Base-by-base conservation (phyloP, 1,284 basidiomycete genomes). In the Cryptococcus hybrid region DNA sequence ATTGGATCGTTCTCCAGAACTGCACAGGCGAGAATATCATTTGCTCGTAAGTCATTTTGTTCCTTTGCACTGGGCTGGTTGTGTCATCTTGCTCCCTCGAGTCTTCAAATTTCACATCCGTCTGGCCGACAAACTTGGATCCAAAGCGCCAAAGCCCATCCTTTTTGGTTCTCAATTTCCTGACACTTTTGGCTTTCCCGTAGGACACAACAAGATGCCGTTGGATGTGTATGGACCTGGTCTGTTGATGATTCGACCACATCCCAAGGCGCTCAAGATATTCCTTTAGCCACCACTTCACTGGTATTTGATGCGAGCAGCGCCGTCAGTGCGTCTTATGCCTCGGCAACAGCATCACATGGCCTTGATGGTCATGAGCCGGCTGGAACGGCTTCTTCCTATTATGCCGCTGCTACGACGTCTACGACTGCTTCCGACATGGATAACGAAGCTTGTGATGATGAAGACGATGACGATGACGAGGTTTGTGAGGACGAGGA, bases 191-290 rank as follows among this genome's bases (percentile, higher is more conserved):
- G 45, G 40, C 59, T 38, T 55, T 36, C 13, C 9, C 8, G 11
- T 46, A 69, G 67, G n/a, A 65, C 66, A 47, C 58, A 62, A 7
- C 44, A 54, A 1, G 54, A 55, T n/a, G 60, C 62, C 2, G 64
- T 62, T 8, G 71, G 71, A 30, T 75, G 73, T 57, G 59, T 71
- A 34, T 73, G 70, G 68, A 60, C 68, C 12, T 75, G 73, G 71
- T 54, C 58, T 47, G 61, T 56, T 11, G 40, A 55, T n/a, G 47
- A 48, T 40, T 34, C 47, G 5, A 50, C 54, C 43, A 47, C 51
- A 9, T 46, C 53, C 43, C 37, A 52, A 6, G 38, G 47, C 12
- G 46, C 54, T 43, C 42, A 53, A 7, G 38, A 47, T 36, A 45
- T 49, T 30, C 49, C 61, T 24, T 42, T 55, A 24, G 34, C 55